Conservation (phyloP, 2,329 filamentous ascomycete species). For the Cercospora zeina region DNA sequence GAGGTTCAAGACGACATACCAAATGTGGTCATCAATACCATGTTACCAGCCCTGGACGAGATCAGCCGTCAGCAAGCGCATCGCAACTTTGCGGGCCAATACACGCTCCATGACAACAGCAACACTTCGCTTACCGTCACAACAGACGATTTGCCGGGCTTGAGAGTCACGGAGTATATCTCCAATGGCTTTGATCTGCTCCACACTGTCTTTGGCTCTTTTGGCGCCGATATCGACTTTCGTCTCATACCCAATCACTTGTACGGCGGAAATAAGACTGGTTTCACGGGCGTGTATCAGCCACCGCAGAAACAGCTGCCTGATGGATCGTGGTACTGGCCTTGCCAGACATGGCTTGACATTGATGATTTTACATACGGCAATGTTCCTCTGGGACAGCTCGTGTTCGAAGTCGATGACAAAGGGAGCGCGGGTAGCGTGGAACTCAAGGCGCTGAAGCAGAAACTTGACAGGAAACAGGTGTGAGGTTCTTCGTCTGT, state of each 20-base stretch:
- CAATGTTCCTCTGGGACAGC: slow-evolving; percentile 27
- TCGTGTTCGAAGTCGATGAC: slow-evolving; percentile 32
- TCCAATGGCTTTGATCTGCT: slow-evolving; percentile 41
- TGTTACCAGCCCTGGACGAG: slow-evolving; percentile 36
- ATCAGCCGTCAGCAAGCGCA: slow-evolving; percentile 36
- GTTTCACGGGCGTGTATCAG: slow-evolving; percentile 27
- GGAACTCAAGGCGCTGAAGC: slow-evolving; percentile 22
- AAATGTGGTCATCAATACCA: slow-evolving; percentile 29
- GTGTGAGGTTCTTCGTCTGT: slow-evolving; percentile 2
- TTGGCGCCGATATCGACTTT: slow-evolving; percentile 25
- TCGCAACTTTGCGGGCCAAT: slow-evolving; percentile 34
- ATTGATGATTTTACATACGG: slow-evolving; percentile 30
- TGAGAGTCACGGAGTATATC: slow-evolving; percentile 38
- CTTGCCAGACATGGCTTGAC: slow-evolving; percentile 25
- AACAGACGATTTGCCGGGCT: slow-evolving; percentile 33
- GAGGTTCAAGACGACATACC: slow-evolving; percentile 21
- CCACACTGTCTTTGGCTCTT: slow-evolving; percentile 20
- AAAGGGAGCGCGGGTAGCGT: slow-evolving; percentile 23
- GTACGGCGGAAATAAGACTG: slow-evolving; percentile 19
- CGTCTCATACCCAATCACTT: slow-evolving; percentile 36
- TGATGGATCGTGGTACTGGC: slow-evolving; percentile 26
- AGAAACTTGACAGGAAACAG: slow-evolving; percentile 24
- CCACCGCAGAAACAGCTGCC: slow-evolving; percentile 18
- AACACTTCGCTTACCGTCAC: slow-evolving; percentile 35
- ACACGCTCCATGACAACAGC: slow-evolving; percentile 20